Base-by-base conservation (phyloP, 352 stramenopile species). In the Phytophthora podocarpi region DNA sequence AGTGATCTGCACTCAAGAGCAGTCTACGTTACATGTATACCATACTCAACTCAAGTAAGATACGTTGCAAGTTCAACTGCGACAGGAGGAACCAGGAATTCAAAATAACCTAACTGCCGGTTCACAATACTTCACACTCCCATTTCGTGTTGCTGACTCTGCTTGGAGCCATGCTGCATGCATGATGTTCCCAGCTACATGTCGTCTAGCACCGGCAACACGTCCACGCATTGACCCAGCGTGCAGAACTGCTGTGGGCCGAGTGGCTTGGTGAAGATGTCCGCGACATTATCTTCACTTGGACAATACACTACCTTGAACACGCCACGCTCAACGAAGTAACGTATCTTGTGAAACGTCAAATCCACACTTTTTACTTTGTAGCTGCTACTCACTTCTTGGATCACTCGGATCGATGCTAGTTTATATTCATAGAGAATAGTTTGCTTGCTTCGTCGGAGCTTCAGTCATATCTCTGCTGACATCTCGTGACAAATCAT, bases 401-500 rank as follows among this genome's bases (percentile, higher is more conserved):
- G 4, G n/a, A 62, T 56, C 27, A 50, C 54, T n/a, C 41, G 13
- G 15, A 55, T 62, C 5, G 34, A 18, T 42, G 42, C 34, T 48
- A 55, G 42, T 7, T 62, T 55, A 6, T 62, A 21, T 10, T 43
- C n/a, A 35, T 21, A 59, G 12, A 59, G 28, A 27, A 50, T 24
- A 0, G 20, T 51, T 5, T 50, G 13, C 15, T 51, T 37, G 5
- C 34, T 45, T 4, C 37, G 26, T 18, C 27, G 16, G 5, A 56
- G 5, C 16, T 56, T 56, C 13, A 55, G 13, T n/a, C n/a, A n/a
- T n/a, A n/a, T n/a, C 6, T 15, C 18, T 7, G 55, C 55, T 6
- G 27, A 51, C 4, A 2, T 12, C n/a, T 64, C 55, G 31, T 51
- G 45, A 39, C 55, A 64, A 18, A 64, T 45, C 55, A 56, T 56